A percentile compares a stretch with the other conserved stretches of the same genome.
Evolutionary conservation across 805 yeast genomes (phyloP).

Genomic region (Teunomyces cretensis): DNA sequence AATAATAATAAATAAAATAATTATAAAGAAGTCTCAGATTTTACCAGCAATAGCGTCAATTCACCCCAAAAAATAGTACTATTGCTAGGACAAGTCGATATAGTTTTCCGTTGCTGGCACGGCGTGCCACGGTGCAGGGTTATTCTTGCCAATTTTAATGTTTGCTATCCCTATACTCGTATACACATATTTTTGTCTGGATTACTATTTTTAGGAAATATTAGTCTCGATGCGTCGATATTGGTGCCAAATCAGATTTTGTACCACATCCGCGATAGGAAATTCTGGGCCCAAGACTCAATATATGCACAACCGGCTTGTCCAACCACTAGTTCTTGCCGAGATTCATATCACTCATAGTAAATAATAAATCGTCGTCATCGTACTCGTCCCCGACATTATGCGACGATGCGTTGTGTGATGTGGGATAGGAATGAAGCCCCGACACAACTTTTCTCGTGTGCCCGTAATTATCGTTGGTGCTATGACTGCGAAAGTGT

Average conservation of each 20-base stretch:
- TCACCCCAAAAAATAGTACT: no score
- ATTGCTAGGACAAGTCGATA: no score
- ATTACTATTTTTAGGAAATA: neutral
- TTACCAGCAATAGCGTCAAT: no score
- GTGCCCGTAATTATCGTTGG: neutral
- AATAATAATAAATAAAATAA: neutral
- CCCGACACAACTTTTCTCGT: neutral
- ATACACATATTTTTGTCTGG: neutral
- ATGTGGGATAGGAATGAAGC: constrained; percentile 3
- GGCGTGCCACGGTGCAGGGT: no score
- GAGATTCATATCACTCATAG: constrained; percentile 73
- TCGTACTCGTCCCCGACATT: constrained; percentile 21
- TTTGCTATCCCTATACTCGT: neutral
- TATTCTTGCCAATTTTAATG: neutral
- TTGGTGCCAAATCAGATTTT: neutral
- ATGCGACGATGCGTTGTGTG: constrained; percentile 1
- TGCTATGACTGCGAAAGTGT: constrained; percentile 1
- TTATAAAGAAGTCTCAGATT: neutral
- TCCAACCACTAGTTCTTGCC: constrained; percentile 20
- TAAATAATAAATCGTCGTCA: constrained; percentile 65
- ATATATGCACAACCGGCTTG: neutral
- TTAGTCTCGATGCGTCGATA: neutral
- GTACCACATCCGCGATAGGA: neutral
- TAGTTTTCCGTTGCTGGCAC: no score
- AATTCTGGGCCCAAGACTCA: no score